phyloP scores from a whole-genome alignment of 2,329 filamentous ascomycete genomes.

The Calonectria pseudoreteaudii region DNA sequence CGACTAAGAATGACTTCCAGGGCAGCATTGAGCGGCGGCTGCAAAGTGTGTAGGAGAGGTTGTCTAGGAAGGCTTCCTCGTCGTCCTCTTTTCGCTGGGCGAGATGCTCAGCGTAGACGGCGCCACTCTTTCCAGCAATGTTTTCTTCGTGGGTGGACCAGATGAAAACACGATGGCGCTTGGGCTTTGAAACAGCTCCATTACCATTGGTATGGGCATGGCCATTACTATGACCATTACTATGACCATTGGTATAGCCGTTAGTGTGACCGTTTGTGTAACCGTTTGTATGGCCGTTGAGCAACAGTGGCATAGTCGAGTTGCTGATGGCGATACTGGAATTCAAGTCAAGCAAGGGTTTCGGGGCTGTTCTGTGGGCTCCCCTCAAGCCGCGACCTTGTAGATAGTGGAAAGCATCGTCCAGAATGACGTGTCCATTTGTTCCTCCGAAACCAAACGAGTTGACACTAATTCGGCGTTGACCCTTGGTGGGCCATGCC shows the following conservation, averaged over 20 bases:
- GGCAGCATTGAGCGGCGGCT: constrained; percentile 5
- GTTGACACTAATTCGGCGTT: constrained; percentile 38
- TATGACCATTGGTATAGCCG: too few species aligned
- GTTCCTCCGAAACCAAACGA: constrained; percentile 45
- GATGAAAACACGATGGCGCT: constrained; percentile 12
- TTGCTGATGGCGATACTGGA: background rate
- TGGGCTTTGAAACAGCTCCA: background rate
- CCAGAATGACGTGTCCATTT: constrained; percentile 42
- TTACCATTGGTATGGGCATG: background rate
- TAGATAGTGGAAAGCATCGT: constrained; percentile 31
- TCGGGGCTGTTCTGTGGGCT: constrained; percentile 2
- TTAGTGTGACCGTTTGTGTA: too few species aligned
- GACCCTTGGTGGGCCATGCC: constrained; percentile 15
- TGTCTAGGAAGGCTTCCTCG: background rate
- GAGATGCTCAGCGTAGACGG: background rate
- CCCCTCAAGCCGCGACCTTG: constrained; percentile 1
- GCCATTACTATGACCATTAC: too few species aligned
- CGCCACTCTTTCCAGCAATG: background rate
- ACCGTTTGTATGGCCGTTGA: background rate
- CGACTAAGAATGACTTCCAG: constrained; percentile 9
- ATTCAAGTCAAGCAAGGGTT: background rate
- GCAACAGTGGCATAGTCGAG: background rate
- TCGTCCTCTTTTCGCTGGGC: constrained; percentile 4
- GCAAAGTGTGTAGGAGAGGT: constrained; percentile 20
- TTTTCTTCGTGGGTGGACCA: constrained; percentile 20